Evolutionary conservation across 176 grass and related monocot genomes (phyloP).

Genomic region (Echinochloa phyllopogon): DNA sequence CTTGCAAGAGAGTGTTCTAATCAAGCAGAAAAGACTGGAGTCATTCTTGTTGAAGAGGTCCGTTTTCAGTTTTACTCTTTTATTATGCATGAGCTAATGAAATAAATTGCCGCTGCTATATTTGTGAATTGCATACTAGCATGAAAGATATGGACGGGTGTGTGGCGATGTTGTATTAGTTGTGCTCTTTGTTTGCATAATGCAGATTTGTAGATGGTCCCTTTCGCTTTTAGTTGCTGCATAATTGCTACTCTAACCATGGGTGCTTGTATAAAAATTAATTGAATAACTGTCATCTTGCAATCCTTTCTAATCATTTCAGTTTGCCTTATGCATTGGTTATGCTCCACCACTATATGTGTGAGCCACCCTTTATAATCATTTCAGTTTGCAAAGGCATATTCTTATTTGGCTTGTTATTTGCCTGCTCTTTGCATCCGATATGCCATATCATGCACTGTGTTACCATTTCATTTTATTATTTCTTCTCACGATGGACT

Average conservation of each 20-base stretch:
- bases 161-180: not conserved
- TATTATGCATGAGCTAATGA: not conserved
- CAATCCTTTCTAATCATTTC: no score
- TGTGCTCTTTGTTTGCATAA: not conserved
- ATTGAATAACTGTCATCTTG: not conserved
- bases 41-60: not conserved
- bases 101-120: not conserved
- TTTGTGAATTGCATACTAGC: not conserved
- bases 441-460: no score
- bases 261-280: not conserved
- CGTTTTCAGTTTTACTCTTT: not conserved
- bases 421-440: no score
- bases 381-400: no score
- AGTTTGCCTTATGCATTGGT: no score
- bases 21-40: not conserved
- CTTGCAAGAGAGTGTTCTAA: not conserved
- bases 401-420: no score
- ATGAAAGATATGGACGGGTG: not conserved
- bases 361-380: no score
- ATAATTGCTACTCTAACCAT: not conserved
- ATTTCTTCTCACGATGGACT: no score
- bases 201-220: no score
- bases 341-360: no score
- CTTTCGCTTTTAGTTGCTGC: no score
- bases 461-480: no score